Percentiles rank a stretch among this genome's conserved stretches.
Evolutionary conservation across 1,284 basidiomycete genomes (phyloP).

Genomic region (Entoloma clypeatum): DNA sequence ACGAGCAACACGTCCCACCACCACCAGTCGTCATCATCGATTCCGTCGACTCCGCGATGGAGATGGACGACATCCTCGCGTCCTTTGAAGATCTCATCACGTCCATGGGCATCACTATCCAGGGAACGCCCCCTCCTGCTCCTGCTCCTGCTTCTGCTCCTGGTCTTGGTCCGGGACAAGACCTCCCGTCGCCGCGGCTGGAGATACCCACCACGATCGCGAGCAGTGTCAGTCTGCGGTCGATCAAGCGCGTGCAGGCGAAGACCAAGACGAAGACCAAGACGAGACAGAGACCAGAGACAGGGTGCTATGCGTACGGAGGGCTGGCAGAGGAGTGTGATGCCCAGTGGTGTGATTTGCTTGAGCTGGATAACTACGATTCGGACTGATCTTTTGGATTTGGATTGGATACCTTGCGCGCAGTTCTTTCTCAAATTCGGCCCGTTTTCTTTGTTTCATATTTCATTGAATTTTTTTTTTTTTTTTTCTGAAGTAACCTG

Average conservation of each 20-base stretch:
- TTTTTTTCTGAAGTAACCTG: too few relatives aligned
- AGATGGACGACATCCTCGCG: constrained; percentile 19
- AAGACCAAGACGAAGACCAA: too few relatives aligned
- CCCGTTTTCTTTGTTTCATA: too few relatives aligned
- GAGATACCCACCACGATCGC: too few relatives aligned
- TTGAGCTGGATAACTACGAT: constrained; percentile 11
- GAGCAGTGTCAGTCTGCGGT: too few relatives aligned
- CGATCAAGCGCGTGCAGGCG: too few relatives aligned
- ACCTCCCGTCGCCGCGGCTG: too few relatives aligned
- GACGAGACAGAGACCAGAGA: too few relatives aligned
- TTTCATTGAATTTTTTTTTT: too few relatives aligned
- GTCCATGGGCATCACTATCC: constrained; percentile 13
- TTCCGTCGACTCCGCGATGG: constrained; percentile 16
- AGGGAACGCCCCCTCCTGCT: background rate
- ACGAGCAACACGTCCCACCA: too few relatives aligned
- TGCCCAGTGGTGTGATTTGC: constrained; percentile 10
- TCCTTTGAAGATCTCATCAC: constrained; percentile 21
- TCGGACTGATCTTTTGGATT: constrained; percentile 3
- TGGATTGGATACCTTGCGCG: background rate
- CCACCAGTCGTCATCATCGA: too few relatives aligned
- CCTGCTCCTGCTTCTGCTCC: background rate
- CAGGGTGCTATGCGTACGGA: background rate
- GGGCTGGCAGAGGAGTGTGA: background rate
- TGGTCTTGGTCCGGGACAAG: background rate
- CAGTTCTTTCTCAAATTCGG: background rate